Conservation (phyloP, 176 grass and related monocot genomes). For the Musa beccarii region DNA sequence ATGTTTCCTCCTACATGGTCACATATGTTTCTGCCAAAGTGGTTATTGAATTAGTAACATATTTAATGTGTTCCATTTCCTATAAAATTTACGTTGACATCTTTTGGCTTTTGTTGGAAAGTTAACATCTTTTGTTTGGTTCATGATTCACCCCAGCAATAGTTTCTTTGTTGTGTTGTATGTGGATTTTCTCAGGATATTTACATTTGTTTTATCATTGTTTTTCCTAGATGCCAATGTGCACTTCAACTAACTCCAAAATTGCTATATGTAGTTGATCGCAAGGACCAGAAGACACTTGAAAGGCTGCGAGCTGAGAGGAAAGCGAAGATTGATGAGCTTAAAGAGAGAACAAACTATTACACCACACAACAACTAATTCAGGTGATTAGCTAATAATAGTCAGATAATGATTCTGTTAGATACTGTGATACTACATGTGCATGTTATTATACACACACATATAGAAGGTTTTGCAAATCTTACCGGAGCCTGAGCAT, state of each 20-base stretch:
- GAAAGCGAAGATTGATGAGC: slow-evolving; percentile 73
- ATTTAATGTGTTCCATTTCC: too few species aligned
- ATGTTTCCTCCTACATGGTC: too few species aligned
- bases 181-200: not conserved
- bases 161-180: not conserved
- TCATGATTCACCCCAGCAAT: not conserved
- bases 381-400: slow-evolving; percentile 40
- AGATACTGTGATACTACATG: not conserved
- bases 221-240: not conserved
- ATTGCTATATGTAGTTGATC: slow-evolving; percentile 39
- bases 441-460: not conserved
- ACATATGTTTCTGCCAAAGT: too few species aligned
- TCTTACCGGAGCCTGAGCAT: not conserved
- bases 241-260: not conserved
- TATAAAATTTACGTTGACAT: too few species aligned
- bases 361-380: slow-evolving; percentile 90
- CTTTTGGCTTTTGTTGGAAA: not conserved
- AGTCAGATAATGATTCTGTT: not conserved
- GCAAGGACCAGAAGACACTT: slow-evolving; percentile 62
- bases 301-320: slow-evolving; percentile 79
- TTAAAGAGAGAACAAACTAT: slow-evolving; percentile 94
- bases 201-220: not conserved
- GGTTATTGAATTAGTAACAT: too few species aligned
- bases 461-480: not conserved
- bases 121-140: too few species aligned